Percentiles rank a stretch among this genome's conserved stretches.
Conservation (phyloP, 1,284 basidiomycete genomes). For the Cutaneotrichosporon curvatum region DNA sequence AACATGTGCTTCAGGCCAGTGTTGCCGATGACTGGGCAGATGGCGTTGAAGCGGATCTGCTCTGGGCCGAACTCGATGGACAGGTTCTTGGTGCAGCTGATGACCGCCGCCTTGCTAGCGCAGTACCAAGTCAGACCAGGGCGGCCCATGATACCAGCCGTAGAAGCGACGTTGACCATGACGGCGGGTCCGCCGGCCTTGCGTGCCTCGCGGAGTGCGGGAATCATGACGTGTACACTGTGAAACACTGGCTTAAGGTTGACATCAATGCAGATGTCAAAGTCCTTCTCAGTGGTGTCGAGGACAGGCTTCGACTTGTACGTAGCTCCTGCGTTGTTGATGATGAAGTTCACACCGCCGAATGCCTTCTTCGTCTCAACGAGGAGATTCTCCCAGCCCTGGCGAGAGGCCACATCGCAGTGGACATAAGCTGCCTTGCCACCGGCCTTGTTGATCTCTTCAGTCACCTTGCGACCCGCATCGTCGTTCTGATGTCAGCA, state of each 20-base stretch:
- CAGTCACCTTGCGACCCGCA: conserved; percentile 7
- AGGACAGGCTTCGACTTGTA: conserved; percentile 19
- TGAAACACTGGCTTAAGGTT: conserved; percentile 15
- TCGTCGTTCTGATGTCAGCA: conserved; percentile 10
- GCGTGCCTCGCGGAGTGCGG: conserved; percentile 9
- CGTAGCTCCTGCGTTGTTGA: conserved; percentile 19
- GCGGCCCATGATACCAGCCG: conserved; percentile 17
- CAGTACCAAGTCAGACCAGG: conserved; percentile 18
- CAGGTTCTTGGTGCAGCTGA: conserved; percentile 13
- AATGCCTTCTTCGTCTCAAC: conserved; percentile 7
- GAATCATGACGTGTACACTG: conserved; percentile 14
- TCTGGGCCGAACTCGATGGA: conserved; percentile 14
- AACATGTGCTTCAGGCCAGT: conserved; percentile 15
- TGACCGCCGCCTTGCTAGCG: conserved; percentile 11
- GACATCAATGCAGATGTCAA: conserved; percentile 19
- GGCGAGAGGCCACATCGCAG: conserved; percentile 10
- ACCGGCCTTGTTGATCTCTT: conserved; percentile 9
- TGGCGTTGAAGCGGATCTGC: conserved; percentile 19
- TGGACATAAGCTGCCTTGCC: conserved; percentile 14
- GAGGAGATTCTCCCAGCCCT: conserved; percentile 8
- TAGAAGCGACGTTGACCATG: conserved; percentile 12
- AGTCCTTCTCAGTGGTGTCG: conserved; percentile 10
- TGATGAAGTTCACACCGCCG: conserved; percentile 14
- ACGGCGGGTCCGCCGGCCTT: conserved; percentile 6
- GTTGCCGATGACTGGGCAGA: conserved; percentile 17